These are phyloP conservation scores for Claviceps purpurea DNA, from an alignment of 2,329 filamentous ascomycete species.

Conservation along the genomic window DNA sequence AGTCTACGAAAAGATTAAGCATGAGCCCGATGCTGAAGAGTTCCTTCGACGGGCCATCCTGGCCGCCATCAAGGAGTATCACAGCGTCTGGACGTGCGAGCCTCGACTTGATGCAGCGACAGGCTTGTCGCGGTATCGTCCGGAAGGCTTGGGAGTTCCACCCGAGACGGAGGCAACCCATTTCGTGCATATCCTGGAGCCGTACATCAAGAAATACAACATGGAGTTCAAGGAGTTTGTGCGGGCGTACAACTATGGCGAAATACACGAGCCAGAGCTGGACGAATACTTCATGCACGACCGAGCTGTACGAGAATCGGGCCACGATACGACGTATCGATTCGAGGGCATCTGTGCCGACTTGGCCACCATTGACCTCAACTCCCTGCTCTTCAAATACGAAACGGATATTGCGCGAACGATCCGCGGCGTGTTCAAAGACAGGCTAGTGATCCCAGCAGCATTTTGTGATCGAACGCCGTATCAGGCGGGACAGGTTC, in stretches of 20 bases:
- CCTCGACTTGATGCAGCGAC: slow-evolving; percentile 67
- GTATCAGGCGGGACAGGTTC: slow-evolving; percentile 52
- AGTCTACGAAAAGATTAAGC: slow-evolving; percentile 86
- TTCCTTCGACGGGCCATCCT: slow-evolving; percentile 71
- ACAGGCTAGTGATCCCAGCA: slow-evolving; percentile 66
- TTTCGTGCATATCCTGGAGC: slow-evolving; percentile 70
- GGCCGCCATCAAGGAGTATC: slow-evolving; percentile 93
- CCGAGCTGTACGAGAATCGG: slow-evolving; percentile 87
- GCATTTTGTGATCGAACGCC: slow-evolving; percentile 62
- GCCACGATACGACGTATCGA: slow-evolving; percentile 91
- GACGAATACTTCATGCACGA: slow-evolving; percentile 96
- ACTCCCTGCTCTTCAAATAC: slow-evolving; percentile 92
- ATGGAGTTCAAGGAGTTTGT: slow-evolving; percentile 80
- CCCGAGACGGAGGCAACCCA: slow-evolving; percentile 84
- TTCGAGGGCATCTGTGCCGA: slow-evolving; percentile 79
- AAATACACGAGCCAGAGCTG: slow-evolving; percentile 70
- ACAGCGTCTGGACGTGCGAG: slow-evolving; percentile 71
- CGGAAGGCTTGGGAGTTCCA: slow-evolving; percentile 72
- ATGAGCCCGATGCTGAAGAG: slow-evolving; percentile 64
- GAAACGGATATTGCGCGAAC: slow-evolving; percentile 83
- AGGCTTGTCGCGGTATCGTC: slow-evolving; percentile 73
- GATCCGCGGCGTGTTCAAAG: slow-evolving; percentile 73
- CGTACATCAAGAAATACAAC: slow-evolving; percentile 71
- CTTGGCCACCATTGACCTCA: slow-evolving; percentile 85
- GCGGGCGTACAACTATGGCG: slow-evolving; percentile 67